These are phyloP conservation scores for Cyclotella kingstonii DNA, from an alignment of 108 stramenopile genomes.

Conservation along the genomic window DNA sequence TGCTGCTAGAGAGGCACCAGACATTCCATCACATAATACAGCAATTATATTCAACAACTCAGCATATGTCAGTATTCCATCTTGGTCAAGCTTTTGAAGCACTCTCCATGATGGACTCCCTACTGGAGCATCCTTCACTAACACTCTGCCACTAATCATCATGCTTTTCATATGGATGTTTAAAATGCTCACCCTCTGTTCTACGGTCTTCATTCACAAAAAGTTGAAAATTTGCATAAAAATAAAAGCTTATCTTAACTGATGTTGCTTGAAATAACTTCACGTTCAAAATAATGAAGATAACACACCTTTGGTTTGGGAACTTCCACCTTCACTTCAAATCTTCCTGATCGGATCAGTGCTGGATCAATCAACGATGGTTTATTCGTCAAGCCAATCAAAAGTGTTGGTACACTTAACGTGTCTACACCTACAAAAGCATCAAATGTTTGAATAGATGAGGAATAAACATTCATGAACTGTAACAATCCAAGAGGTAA, in stretches of 20 bases:
- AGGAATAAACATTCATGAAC: not conserved
- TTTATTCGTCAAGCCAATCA: slow-evolving; percentile 93
- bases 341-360: slow-evolving; percentile 77
- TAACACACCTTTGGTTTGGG: slow-evolving; percentile 57
- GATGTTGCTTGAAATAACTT: not conserved
- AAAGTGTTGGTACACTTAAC: slow-evolving; percentile 80
- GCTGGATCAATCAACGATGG: slow-evolving; percentile 85
- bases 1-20: slow-evolving; percentile 77
- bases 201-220: too few species aligned
- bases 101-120: slow-evolving; percentile 47
- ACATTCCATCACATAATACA: slow-evolving; percentile 68
- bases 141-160: slow-evolving; percentile 68
- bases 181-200: slow-evolving; percentile 72
- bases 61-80: slow-evolving; percentile 46
- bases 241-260: too few species aligned
- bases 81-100: slow-evolving; percentile 7
- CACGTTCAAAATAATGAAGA: not conserved
- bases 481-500: not conserved
- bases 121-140: slow-evolving; percentile 67
- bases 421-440: slow-evolving; percentile 58
- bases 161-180: slow-evolving; percentile 76
- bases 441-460: not conserved
- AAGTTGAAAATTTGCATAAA: too few species aligned
- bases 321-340: slow-evolving; percentile 86
- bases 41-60: slow-evolving; percentile 63